A percentile compares a stretch with the other conserved stretches of the same genome.
phyloP scores from a whole-genome alignment of 1,139 yeast species.

The Blastobotrys raffinosifermentans region DNA sequence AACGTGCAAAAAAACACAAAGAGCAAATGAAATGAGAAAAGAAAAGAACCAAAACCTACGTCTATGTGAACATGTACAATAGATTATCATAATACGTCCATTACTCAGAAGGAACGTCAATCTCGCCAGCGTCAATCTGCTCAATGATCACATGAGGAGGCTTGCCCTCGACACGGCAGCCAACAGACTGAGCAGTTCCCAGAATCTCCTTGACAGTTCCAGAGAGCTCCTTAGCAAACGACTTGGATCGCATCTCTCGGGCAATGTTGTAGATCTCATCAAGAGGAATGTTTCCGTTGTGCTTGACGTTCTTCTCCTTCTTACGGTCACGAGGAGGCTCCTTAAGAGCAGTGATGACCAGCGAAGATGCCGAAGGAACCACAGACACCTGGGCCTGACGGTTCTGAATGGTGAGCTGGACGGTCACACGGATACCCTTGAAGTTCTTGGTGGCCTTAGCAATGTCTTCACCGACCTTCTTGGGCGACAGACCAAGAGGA shows the following conservation, averaged over 20 bases:
- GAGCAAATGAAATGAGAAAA: constrained; percentile 10
- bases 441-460: constrained; percentile 97
- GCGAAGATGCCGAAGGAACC: constrained; percentile 99
- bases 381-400: constrained; percentile 99
- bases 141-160: constrained; percentile 99
- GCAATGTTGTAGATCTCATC: constrained; percentile 97
- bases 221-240: constrained; percentile 95
- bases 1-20: constrained; percentile 35
- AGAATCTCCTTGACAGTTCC: constrained; percentile 98
- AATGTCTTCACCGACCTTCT: constrained; percentile 99
- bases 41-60: constrained; percentile 5
- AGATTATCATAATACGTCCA: constrained; percentile 7
- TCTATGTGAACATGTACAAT: not conserved
- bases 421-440: constrained; percentile 99
- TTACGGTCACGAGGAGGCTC: constrained; percentile 99
- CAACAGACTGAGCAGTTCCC: constrained; percentile 99
- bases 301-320: constrained; percentile 99
- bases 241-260: constrained; percentile 95
- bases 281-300: constrained; percentile 97
- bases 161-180: constrained; percentile 97
- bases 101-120: constrained; percentile 52
- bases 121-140: constrained; percentile 96
- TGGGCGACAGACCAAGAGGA: constrained; percentile 99
- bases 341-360: constrained; percentile 98
- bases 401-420: constrained; percentile 97